Evolutionary conservation across 495 filamentous ascomycete species (phyloP).

Genomic region (Talaromyces proteolyticus): DNA sequence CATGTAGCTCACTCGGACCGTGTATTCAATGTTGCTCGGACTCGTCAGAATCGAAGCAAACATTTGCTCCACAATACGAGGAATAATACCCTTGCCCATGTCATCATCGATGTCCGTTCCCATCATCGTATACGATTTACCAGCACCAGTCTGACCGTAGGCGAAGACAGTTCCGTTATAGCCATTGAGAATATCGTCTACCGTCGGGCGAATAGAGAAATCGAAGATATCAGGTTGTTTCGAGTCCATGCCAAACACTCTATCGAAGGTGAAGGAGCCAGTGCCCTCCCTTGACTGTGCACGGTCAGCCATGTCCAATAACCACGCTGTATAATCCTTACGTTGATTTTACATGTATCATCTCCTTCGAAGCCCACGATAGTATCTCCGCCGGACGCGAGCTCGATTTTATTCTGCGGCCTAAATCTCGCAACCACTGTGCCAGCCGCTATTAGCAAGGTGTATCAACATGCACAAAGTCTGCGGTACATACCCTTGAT

Average conservation of each 20-base stretch:
- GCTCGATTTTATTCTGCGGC: conserved; percentile 90
- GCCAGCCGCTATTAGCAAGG: not conserved
- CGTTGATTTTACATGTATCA: conserved; percentile 82
- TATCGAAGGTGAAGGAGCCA: conserved; percentile 92
- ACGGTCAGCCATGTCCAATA: not conserved
- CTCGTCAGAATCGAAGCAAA: conserved; percentile 90
- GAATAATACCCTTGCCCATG: conserved; percentile 84
- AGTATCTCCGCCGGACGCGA: conserved; percentile 81
- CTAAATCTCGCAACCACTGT: conserved; percentile 93
- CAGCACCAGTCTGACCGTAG: conserved; percentile 96
- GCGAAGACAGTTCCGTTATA: conserved; percentile 99
- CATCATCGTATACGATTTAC: conserved; percentile 99
- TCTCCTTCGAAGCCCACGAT: conserved; percentile 84
- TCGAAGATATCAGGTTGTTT: conserved; percentile 89
- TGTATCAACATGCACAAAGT: not conserved
- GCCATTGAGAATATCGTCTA: conserved; percentile 96
- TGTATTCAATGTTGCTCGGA: conserved; percentile 94
- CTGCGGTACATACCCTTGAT: conserved; percentile 59
- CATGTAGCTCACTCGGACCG: conserved; percentile 97
- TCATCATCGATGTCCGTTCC: conserved; percentile 93
- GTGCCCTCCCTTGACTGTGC: conserved; percentile 72
- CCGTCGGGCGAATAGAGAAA: conserved; percentile 91
- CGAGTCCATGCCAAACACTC: conserved; percentile 90
- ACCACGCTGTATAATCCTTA: conserved; percentile 38
- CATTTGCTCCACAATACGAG: conserved; percentile 96